Conservation (phyloP, 164 flowering plant species). For the Nymphaea colorata region DNA sequence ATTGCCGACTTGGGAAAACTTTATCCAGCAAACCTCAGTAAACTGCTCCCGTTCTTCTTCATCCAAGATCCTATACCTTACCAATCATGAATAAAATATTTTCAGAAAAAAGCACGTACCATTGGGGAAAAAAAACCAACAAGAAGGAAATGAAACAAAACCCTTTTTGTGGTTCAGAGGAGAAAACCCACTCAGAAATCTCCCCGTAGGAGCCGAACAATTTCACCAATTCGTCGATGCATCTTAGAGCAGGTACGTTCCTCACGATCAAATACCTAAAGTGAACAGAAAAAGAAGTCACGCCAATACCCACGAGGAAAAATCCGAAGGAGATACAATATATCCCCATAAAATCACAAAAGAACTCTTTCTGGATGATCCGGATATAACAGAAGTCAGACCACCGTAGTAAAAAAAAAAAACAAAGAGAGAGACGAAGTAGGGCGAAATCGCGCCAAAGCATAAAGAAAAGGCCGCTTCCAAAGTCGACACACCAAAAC, state of each 20-base stretch:
- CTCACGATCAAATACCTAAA: slow-evolving; percentile 68
- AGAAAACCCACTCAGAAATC: slow-evolving; percentile 56
- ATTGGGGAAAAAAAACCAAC: too few relatives aligned
- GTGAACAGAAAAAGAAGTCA: neutral
- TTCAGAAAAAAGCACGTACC: neutral
- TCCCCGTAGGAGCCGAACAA: slow-evolving; percentile 67
- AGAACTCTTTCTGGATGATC: neutral
- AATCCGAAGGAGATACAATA: too few relatives aligned
- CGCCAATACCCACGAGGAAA: neutral
- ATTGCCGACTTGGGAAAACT: slow-evolving; percentile 51
- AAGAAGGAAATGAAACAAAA: neutral
- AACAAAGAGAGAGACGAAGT: neutral
- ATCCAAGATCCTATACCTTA: slow-evolving; percentile 89
- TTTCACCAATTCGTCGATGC: slow-evolving; percentile 59
- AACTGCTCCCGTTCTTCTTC: slow-evolving; percentile 73
- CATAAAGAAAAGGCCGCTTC: neutral
- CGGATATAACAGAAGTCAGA: neutral
- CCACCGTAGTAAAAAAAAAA: neutral
- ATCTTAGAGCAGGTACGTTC: slow-evolving; percentile 81
- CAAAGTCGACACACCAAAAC: neutral
- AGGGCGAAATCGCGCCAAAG: neutral
- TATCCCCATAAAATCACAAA: too few relatives aligned
- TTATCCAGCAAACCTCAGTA: slow-evolving; percentile 91
- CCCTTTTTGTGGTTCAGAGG: slow-evolving; percentile 25
- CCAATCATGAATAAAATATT: neutral